Percentiles rank a stretch among this genome's conserved stretches.
These are phyloP conservation scores for Wickerhamomyces canadensis DNA, from an alignment of 805 yeast genomes.

Conservation along the genomic window DNA sequence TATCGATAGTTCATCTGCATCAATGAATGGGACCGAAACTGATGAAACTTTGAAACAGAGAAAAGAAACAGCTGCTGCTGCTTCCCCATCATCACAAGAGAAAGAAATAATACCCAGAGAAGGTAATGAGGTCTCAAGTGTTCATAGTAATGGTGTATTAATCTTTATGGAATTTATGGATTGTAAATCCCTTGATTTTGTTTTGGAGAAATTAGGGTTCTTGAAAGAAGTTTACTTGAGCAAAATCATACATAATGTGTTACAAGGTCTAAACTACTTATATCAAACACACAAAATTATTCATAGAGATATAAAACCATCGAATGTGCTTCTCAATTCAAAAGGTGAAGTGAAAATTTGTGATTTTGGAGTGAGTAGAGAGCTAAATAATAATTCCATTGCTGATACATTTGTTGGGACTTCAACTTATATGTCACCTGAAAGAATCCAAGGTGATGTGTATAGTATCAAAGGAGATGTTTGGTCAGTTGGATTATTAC, in stretches of 20 bases:
- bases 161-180: constrained; percentile 96
- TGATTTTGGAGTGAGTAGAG: constrained; percentile 95
- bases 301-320: constrained; percentile 95
- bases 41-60: constrained; percentile 4
- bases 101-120: constrained; percentile 8
- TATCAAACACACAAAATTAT: constrained; percentile 83
- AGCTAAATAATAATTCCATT: constrained; percentile 75
- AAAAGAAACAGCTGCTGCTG: background rate
- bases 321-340: constrained; percentile 83
- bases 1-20: constrained; percentile 36
- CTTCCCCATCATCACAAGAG: no score
- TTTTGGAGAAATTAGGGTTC: constrained; percentile 55
- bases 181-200: constrained; percentile 86
- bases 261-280: constrained; percentile 75
- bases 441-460: constrained; percentile 89
- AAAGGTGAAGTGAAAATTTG: constrained; percentile 86
- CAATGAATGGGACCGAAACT: constrained; percentile 3
- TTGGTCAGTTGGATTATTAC: constrained; percentile 92
- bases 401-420: constrained; percentile 99
- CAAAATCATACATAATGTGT: constrained; percentile 68
- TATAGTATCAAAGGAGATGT: constrained; percentile 95
- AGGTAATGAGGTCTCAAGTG: constrained; percentile 16
- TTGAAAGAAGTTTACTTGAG: constrained; percentile 65
- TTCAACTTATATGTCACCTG: constrained; percentile 96
- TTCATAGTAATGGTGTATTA: constrained; percentile 57